Evolutionary conservation across 2,329 filamentous ascomycete species (phyloP), one percentile per base, ranked within the genome.

Genomic region (Cladosporium sp.): DNA sequence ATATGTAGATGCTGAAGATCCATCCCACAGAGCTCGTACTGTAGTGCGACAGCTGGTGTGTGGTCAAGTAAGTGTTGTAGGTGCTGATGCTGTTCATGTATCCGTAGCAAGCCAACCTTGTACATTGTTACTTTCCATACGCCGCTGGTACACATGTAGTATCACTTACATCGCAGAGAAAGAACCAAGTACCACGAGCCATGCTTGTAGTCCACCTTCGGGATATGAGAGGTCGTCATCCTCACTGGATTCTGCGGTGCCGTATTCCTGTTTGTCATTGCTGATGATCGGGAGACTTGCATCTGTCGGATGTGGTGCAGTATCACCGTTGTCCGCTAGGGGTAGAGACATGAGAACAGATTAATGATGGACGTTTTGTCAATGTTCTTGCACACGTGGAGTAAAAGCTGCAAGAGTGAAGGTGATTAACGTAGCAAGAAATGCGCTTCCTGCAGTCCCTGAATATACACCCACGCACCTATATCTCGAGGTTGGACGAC

Each of bases 121-220:
- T 20, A 11, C 19, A 4, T n/a, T 22, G 20, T 45, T 28, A 45
- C 9, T 11, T 4, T 43, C 20, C 22, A 20, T 12, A 43, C 14
- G 5, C 1, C 9, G 15, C 11, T 22, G 40, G 1, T 3, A 14
- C 5, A 15, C 14, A 22, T 12, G 11, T 25, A 5, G 6, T 15
- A 14, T 2, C 22, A 15, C 42, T 2, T 45, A 45, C 56, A 94
- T 83, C 9, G 87, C 86, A 66, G 87, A 84, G 78, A 90, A 95
- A n/a, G 30, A 30, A 2, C 91, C 92, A 15, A 93, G 75, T 4
- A 96, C 90, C 30, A 95, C 90, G 3, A 89, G 80, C 89, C 92
- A 96, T 56, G 90, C 90, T 63, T 83, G 75, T 14, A 83, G 69
- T 11, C 92, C 92, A 51, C 92, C 91, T 76, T 96, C 92, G 0